These are phyloP conservation scores for Trifolium pratense DNA, from an alignment of 306 rosid genomes.

Conservation along the genomic window DNA sequence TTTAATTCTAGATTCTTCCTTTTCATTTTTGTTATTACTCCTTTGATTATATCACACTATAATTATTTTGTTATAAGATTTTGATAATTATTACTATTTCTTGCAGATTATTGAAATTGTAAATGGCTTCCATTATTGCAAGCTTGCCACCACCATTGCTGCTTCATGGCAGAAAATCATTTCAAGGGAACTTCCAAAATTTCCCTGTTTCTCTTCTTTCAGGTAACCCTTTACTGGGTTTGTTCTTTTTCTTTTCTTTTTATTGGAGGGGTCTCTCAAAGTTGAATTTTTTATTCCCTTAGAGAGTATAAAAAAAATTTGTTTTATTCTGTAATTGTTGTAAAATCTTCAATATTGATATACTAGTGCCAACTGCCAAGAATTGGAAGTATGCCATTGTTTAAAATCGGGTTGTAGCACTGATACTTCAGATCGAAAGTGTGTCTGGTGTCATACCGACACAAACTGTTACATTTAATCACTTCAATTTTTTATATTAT, in stretches of 20 bases:
- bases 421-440: background rate
- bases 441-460: background rate
- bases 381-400: conserved; percentile 6
- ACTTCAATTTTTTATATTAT: background rate
- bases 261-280: background rate
- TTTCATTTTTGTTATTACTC: background rate
- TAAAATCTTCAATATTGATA: background rate
- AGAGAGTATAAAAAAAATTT: background rate
- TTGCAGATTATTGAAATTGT: conserved; percentile 17
- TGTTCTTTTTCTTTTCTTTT: background rate
- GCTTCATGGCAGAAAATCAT: conserved; percentile 47
- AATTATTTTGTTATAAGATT: conserved; percentile 2
- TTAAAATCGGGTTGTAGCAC: background rate
- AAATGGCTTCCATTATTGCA: conserved; percentile 74
- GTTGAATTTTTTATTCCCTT: background rate
- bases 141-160: conserved; percentile 65
- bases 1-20: conserved; percentile 17
- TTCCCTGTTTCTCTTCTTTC: conserved; percentile 44
- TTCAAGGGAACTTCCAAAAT: conserved; percentile 41
- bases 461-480: background rate
- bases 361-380: background rate
- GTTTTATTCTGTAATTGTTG: background rate
- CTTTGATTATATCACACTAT: background rate
- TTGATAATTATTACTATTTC: background rate
- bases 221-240: conserved; percentile 34